Conservation (phyloP, 306 rosid species). For the Benincasa hispida region DNA sequence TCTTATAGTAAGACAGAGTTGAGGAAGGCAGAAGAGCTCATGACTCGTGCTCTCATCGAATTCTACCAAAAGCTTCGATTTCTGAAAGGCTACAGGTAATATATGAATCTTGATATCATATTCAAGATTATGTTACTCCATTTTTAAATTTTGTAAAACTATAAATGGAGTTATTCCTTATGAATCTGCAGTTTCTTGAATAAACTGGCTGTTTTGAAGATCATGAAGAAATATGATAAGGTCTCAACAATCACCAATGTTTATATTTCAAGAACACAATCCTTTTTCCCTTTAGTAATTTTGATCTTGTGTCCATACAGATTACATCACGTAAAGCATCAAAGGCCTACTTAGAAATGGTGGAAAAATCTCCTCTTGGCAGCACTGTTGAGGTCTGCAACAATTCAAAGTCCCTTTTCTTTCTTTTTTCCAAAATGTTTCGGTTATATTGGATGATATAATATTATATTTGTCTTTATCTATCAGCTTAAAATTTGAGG, state of each 20-base stretch:
- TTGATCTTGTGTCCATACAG: slow-evolving; percentile 16
- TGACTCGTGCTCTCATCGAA: slow-evolving; percentile 39
- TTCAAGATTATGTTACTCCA: background rate
- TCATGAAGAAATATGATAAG: slow-evolving; percentile 86
- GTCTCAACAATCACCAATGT: slow-evolving; percentile 17
- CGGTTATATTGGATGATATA: no score
- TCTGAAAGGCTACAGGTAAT: slow-evolving; percentile 45
- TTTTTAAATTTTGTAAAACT: background rate
- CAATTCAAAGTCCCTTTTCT: no score
- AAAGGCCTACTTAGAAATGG: slow-evolving; percentile 48
- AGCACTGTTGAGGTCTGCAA: slow-evolving; percentile 34
- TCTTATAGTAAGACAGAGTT: slow-evolving; percentile 41
- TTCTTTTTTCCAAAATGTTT: no score
- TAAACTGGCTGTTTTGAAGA: slow-evolving; percentile 54
- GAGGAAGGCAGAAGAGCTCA: slow-evolving; percentile 39
- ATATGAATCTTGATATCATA: background rate
- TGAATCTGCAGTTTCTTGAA: slow-evolving; percentile 46
- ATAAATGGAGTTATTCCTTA: slow-evolving; percentile 2
- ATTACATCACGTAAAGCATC: slow-evolving; percentile 44
- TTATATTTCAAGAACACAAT: background rate
- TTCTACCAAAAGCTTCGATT: slow-evolving; percentile 52
- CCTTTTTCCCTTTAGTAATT: background rate
- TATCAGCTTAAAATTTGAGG: no score
- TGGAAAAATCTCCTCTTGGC: slow-evolving; percentile 50
- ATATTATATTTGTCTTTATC: no score